phyloP scores from a whole-genome alignment of 2,329 filamentous ascomycete species.

The Hymenoscyphus repandus region DNA sequence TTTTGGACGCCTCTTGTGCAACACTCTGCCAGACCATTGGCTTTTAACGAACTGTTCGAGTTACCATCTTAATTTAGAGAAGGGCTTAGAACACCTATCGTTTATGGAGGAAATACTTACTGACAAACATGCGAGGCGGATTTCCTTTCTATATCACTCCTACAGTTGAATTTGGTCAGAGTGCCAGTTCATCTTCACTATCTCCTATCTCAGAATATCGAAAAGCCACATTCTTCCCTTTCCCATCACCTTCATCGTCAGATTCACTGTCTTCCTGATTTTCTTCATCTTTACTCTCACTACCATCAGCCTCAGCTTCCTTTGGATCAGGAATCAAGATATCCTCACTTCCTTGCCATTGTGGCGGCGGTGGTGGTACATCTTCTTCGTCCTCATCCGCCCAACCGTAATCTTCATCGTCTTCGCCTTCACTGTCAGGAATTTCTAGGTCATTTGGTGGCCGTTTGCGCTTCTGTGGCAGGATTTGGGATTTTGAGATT shows the following conservation, averaged over 20 bases:
- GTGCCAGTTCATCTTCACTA: conserved; percentile 21
- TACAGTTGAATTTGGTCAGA: conserved; percentile 6
- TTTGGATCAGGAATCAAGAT: conserved; percentile 39
- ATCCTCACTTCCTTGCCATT: conserved; percentile 65
- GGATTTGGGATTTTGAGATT: conserved; percentile 18
- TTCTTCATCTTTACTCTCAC: conserved; percentile 12
- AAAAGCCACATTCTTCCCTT: not conserved
- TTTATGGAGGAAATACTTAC: too few relatives aligned
- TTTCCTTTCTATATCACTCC: too few relatives aligned
- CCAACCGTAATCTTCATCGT: conserved; percentile 70
- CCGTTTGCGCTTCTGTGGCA: conserved; percentile 58
- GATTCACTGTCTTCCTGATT: conserved; percentile 3
- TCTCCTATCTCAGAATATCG: conserved; percentile 8
- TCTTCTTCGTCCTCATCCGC: conserved; percentile 59
- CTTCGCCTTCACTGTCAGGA: conserved; percentile 52
- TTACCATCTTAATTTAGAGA: too few relatives aligned
- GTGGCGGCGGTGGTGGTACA: conserved; percentile 54
- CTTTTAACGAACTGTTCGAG: too few relatives aligned
- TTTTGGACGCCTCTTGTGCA: too few relatives aligned
- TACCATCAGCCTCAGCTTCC: conserved; percentile 17
- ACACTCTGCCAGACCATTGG: too few relatives aligned
- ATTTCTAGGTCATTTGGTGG: conserved; percentile 55
- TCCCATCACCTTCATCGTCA: not conserved
- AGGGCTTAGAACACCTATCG: too few relatives aligned
- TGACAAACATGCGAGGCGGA: not conserved